Evolutionary conservation across 2,329 filamentous ascomycete species (phyloP).

Genomic region (Mollisia scopiformis): DNA sequence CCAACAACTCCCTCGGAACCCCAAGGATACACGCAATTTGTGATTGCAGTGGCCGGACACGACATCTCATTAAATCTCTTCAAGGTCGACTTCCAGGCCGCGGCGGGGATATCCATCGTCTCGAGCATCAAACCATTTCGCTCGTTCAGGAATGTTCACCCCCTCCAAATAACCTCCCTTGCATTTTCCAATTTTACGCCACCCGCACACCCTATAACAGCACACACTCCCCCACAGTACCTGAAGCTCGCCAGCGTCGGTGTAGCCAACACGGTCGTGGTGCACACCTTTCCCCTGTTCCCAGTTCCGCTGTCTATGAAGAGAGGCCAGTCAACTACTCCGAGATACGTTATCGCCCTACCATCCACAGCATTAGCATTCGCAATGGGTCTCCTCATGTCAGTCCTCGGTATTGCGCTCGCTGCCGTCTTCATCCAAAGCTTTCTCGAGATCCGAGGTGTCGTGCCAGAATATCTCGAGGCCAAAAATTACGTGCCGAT

Average conservation of each 20-base stretch:
- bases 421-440: constrained; percentile 33
- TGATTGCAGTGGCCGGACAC: constrained; percentile 78
- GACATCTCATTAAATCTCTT: constrained; percentile 79
- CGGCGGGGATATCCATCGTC: constrained; percentile 51
- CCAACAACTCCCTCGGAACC: constrained; percentile 50
- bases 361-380: constrained; percentile 30
- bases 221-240: constrained; percentile 32
- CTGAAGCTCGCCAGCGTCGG: constrained; percentile 38
- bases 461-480: constrained; percentile 26
- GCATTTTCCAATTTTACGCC: constrained; percentile 52
- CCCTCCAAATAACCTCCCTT: constrained; percentile 60
- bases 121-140: constrained; percentile 54
- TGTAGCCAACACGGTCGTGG: constrained; percentile 38
- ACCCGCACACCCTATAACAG: constrained; percentile 30
- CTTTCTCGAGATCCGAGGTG: constrained; percentile 35
- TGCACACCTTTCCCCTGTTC: constrained; percentile 39
- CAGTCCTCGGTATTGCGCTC: constrained; percentile 28
- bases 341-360: constrained; percentile 36
- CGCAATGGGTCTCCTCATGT: constrained; percentile 24
- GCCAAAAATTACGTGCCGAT: constrained; percentile 30
- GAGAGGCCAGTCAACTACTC: constrained; percentile 32
- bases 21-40: constrained; percentile 72
- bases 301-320: constrained; percentile 34
- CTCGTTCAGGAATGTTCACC: constrained; percentile 58
- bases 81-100: constrained; percentile 70